Conservation (phyloP, 371 early-diverging fungal species). For the Haplosporangium sp. region DNA sequence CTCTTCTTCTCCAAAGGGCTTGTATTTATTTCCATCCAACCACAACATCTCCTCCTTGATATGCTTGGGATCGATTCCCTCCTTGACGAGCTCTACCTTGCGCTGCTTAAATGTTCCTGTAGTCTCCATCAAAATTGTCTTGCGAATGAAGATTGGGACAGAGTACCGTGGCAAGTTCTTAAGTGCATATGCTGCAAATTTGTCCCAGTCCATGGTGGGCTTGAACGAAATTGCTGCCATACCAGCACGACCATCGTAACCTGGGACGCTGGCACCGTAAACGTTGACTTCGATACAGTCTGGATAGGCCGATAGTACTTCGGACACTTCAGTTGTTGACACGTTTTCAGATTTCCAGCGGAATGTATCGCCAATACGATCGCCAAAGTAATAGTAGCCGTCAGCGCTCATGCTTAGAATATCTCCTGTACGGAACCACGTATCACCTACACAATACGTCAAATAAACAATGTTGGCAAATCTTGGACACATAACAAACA, state of each 20-base stretch:
- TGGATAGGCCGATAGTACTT: constrained; percentile 66
- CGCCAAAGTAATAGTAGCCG: constrained; percentile 78
- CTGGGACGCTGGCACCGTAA: constrained; percentile 67
- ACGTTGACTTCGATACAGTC: constrained; percentile 73
- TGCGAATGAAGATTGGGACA: constrained; percentile 69
- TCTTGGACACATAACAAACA: no score
- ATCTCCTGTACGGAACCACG: constrained; percentile 78
- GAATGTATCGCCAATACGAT: constrained; percentile 82
- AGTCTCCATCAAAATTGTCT: constrained; percentile 59
- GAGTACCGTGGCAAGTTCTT: constrained; percentile 71
- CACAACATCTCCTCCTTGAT: constrained; percentile 61
- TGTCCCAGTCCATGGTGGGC: constrained; percentile 37
- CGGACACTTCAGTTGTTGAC: constrained; percentile 74
- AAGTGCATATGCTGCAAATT: constrained; percentile 52
- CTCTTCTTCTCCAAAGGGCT: constrained; percentile 57
- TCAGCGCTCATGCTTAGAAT: constrained; percentile 64
- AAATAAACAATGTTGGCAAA: no score
- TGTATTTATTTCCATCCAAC: constrained; percentile 60
- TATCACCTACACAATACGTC: constrained; percentile 55
- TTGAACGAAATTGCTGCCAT: constrained; percentile 75
- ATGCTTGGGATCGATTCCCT: constrained; percentile 58
- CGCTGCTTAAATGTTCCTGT: constrained; percentile 71
- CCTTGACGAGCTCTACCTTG: constrained; percentile 61
- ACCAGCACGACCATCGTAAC: constrained; percentile 78
- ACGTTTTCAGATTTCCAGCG: constrained; percentile 81